Evolutionary conservation across 2,329 filamentous ascomycete genomes (phyloP).

Genomic region (Talaromyces atroroseus): DNA sequence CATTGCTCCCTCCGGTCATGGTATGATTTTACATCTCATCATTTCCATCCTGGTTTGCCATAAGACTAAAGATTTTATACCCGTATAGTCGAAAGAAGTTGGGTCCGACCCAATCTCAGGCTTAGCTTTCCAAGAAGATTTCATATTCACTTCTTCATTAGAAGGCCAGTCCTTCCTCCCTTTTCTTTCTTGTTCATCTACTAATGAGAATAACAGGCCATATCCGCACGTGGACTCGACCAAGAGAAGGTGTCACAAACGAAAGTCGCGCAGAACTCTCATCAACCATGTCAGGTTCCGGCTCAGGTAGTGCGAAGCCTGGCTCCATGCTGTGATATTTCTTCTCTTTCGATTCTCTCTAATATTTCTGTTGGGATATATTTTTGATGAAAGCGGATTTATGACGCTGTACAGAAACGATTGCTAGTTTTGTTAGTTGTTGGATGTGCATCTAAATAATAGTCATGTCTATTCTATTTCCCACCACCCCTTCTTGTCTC

Average conservation of each 20-base stretch:
- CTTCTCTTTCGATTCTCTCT: neutral
- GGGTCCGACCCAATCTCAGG: constrained; percentile 84
- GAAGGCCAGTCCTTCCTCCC: constrained; percentile 61
- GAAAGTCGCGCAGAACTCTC: constrained; percentile 26
- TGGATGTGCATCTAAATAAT: no score
- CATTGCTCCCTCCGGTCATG: constrained; percentile 85
- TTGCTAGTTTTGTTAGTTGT: neutral
- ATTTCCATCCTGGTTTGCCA: neutral
- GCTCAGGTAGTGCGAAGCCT: neutral
- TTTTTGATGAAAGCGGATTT: neutral
- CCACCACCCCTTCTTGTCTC: no score
- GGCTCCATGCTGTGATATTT: neutral
- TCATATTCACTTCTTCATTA: constrained; percentile 87
- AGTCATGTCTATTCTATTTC: no score
- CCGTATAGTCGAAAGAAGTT: constrained; percentile 70
- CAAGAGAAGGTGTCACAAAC: constrained; percentile 42
- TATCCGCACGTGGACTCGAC: constrained; percentile 68
- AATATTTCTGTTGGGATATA: neutral
- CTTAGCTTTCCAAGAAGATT: constrained; percentile 88
- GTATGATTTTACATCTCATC: constrained; percentile 45
- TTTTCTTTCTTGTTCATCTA: neutral
- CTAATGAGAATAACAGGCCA: constrained; percentile 51
- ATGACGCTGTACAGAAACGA: neutral
- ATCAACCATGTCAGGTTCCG: constrained; percentile 14
- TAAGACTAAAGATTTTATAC: constrained; percentile 10